These are phyloP conservation scores for Nymphaea colorata DNA, from an alignment of 164 flowering plant genomes.

Conservation along the genomic window DNA sequence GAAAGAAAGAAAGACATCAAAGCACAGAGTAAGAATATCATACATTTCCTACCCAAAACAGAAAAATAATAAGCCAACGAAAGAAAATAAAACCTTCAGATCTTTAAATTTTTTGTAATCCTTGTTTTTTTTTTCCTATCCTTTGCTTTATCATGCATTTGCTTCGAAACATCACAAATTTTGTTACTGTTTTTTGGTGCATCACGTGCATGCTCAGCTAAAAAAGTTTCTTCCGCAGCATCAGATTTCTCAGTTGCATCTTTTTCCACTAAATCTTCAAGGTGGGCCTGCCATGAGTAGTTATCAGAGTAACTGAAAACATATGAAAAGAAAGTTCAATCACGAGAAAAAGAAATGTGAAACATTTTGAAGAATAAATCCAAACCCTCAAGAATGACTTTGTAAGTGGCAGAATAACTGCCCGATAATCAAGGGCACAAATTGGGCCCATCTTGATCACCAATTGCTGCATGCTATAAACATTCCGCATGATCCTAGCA, in stretches of 20 bases:
- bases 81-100: conserved; percentile 41
- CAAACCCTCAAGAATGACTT: conserved; percentile 76
- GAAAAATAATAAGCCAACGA: conserved; percentile 8
- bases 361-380: conserved; percentile 5
- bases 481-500: conserved; percentile 61
- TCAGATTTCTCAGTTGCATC: conserved; percentile 96
- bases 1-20: neutral
- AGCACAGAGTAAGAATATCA: neutral
- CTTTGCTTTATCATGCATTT: conserved; percentile 53
- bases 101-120: conserved; percentile 62
- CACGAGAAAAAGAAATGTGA: neutral
- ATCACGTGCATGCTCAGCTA: conserved; percentile 92
- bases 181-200: conserved; percentile 38
- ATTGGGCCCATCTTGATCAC: conserved; percentile 66
- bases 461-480: conserved; percentile 68
- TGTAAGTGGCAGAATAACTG: conserved; percentile 59
- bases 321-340: neutral
- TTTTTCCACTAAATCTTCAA: conserved; percentile 88
- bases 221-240: conserved; percentile 92
- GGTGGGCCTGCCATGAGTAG: conserved; percentile 43
- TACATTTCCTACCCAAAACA: conserved; percentile 2
- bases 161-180: conserved; percentile 46
- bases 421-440: conserved; percentile 60
- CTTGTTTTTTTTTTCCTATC: conserved; percentile 78
- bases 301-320: conserved; percentile 4